Evolutionary conservation across 208 protist genomes (phyloP).

Genomic region (Acanthamoeba healyi): DNA sequence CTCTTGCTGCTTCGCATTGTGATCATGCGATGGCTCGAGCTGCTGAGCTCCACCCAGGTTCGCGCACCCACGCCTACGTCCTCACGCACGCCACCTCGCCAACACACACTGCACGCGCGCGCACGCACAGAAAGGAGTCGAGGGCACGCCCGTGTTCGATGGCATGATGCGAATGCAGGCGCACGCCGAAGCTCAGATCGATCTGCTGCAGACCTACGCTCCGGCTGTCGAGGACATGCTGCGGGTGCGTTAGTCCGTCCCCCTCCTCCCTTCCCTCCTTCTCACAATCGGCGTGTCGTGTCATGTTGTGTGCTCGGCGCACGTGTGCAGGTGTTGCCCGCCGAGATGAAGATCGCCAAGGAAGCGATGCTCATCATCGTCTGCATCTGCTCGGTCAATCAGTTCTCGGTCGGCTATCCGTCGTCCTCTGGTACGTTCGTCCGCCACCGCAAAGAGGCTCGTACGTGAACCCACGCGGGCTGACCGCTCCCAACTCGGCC

Average conservation of each 20-base stretch:
- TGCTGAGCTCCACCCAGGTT: background rate
- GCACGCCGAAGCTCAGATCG: background rate
- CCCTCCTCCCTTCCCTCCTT: background rate
- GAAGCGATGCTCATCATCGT: constrained; percentile 31
- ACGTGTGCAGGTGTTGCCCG: background rate
- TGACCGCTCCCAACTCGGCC: no score
- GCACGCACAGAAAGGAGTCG: background rate
- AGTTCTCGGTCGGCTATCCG: background rate
- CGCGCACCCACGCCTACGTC: background rate
- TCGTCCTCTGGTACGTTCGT: no score
- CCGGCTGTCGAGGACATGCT: constrained; percentile 10
- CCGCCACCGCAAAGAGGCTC: no score
- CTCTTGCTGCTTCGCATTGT: constrained; percentile 39
- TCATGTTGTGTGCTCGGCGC: no score
- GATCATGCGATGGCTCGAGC: constrained; percentile 28
- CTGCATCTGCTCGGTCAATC: constrained; percentile 48
- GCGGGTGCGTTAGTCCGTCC: background rate
- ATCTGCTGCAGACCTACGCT: constrained; percentile 18
- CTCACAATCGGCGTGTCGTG: no score
- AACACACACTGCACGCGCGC: no score
- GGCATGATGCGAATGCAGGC: background rate
- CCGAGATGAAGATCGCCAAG: constrained; percentile 15
- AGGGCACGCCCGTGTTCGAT: constrained; percentile 21
- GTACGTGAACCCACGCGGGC: no score
- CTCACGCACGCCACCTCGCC: background rate